These are phyloP conservation scores for Citeromyces hawaiiensis DNA, from an alignment of 1,139 yeast species.

Conservation along the genomic window DNA sequence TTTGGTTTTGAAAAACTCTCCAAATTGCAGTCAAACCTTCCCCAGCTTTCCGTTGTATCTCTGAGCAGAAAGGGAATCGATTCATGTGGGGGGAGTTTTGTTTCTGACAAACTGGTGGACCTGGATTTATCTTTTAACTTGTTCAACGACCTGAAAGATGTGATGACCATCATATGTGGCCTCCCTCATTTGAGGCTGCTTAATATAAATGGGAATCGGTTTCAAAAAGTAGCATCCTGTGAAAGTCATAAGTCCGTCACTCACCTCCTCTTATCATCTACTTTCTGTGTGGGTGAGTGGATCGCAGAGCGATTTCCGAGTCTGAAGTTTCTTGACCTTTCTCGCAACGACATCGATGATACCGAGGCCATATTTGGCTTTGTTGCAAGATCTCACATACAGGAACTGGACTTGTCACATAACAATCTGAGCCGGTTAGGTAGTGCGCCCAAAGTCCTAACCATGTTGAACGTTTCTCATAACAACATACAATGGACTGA, in stretches of 20 bases:
- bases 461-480: neutral
- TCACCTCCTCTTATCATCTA: neutral
- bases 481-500: neutral
- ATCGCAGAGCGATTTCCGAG: constrained; percentile 2
- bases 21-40: constrained; percentile 30
- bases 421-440: neutral
- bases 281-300: neutral
- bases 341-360: constrained; percentile 15
- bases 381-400: constrained; percentile 4
- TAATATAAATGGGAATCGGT: constrained; percentile 52
- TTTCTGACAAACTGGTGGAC: constrained; percentile 13
- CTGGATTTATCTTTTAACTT: constrained; percentile 58
- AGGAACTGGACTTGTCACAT: neutral
- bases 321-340: constrained; percentile 11
- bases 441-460: neutral
- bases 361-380: neutral
- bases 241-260: neutral
- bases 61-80: constrained; percentile 18
- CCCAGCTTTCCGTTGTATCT: constrained; percentile 31
- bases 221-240: constrained; percentile 11
- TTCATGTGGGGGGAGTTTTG: neutral
- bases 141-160: constrained; percentile 24
- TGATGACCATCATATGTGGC: constrained; percentile 22
- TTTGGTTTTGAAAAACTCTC: constrained; percentile 53
- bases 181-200: constrained; percentile 28